Conservation (phyloP, 768 basidiomycete genomes). For the Mycena crocata region DNA sequence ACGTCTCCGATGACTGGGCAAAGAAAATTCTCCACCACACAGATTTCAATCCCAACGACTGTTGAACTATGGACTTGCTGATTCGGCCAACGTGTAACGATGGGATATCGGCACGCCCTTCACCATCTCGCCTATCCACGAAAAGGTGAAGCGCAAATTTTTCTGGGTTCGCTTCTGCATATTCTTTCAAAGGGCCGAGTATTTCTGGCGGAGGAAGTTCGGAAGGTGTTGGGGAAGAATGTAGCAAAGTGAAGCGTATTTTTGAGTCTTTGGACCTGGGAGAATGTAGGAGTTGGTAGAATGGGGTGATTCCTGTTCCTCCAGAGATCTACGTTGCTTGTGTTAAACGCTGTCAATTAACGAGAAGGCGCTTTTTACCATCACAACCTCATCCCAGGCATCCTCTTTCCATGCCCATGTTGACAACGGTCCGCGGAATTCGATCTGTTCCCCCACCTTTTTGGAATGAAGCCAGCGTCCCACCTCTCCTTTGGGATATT, state of each 20-base stretch:
- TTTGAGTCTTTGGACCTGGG: conserved; percentile 53
- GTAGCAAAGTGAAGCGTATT: conserved; percentile 79
- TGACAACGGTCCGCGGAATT: conserved; percentile 79
- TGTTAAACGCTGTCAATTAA: not conserved
- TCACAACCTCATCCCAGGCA: conserved; percentile 81
- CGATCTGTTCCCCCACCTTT: conserved; percentile 71
- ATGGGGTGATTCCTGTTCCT: conserved; percentile 89
- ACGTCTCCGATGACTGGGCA: conserved; percentile 25
- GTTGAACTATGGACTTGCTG: conserved; percentile 58
- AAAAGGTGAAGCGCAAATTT: conserved; percentile 70
- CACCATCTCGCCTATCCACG: conserved; percentile 62
- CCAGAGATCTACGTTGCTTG: conserved; percentile 77
- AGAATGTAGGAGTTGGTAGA: conserved; percentile 78
- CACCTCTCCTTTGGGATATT: conserved; percentile 82
- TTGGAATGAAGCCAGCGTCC: conserved; percentile 86
- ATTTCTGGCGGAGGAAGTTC: conserved; percentile 79
- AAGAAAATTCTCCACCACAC: conserved; percentile 53
- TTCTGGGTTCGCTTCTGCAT: conserved; percentile 64
- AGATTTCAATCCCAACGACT: conserved; percentile 48
- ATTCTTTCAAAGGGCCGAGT: conserved; percentile 61
- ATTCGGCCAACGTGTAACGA: conserved; percentile 65
- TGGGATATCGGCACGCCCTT: conserved; percentile 31
- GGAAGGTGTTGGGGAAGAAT: conserved; percentile 69
- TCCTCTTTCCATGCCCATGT: conserved; percentile 71
- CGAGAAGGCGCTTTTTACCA: conserved; percentile 59